phyloP scores from a whole-genome alignment of 2,329 filamentous ascomycete genomes.

The Fusarium secorum region DNA sequence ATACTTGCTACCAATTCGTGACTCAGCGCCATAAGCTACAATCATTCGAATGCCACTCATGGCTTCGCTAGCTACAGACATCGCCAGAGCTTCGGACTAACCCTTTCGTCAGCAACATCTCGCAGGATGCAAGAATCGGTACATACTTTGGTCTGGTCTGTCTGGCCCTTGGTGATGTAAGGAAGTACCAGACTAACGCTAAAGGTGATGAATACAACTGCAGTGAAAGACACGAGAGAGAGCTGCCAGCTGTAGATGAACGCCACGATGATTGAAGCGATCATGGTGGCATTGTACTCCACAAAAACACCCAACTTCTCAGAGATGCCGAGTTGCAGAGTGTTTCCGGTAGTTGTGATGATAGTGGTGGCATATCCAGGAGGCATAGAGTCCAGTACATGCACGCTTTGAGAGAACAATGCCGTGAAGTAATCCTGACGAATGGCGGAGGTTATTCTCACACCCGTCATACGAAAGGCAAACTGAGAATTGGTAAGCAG shows the following conservation, averaged over 20 bases:
- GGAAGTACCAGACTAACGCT: constrained; percentile 46
- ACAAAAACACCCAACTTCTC: constrained; percentile 57
- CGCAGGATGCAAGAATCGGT: rapidly evolving
- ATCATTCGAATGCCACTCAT: constrained; percentile 54
- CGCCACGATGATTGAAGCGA: constrained; percentile 54
- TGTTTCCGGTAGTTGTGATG: constrained; percentile 61
- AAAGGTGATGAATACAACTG: constrained; percentile 52
- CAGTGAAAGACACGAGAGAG: constrained; percentile 58
- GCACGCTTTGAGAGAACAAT: constrained; percentile 58
- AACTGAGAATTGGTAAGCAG: constrained; percentile 41
- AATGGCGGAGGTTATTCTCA: constrained; percentile 59
- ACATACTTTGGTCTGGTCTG: constrained; percentile 47
- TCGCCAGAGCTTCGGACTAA: constrained; percentile 40
- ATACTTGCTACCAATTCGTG: constrained; percentile 48
- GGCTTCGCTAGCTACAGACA: constrained; percentile 51
- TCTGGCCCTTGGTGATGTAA: constrained; percentile 41
- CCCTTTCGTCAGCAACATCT: not conserved
- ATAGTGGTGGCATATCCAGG: constrained; percentile 58
- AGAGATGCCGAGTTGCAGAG: constrained; percentile 62
- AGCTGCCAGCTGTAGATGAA: constrained; percentile 61
- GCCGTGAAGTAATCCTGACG: constrained; percentile 58
- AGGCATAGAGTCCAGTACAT: constrained; percentile 58
- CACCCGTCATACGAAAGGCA: constrained; percentile 57
- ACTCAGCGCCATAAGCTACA: constrained; percentile 52
- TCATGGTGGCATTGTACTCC: constrained; percentile 48